These are phyloP conservation scores for Crotalaria pallida DNA, from an alignment of 306 rosid genomes.

Conservation along the genomic window DNA sequence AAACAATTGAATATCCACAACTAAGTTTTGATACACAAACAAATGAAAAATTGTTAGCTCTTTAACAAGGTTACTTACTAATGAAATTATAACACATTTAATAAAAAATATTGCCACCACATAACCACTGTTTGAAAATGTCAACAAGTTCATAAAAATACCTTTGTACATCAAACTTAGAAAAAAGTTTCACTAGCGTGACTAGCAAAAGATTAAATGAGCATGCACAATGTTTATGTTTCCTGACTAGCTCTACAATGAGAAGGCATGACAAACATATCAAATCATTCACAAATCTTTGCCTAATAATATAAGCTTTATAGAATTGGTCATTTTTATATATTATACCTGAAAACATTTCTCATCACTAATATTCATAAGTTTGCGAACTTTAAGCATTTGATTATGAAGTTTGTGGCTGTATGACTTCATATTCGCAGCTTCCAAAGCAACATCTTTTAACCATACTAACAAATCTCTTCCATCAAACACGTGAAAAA, in stretches of 20 bases:
- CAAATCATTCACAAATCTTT: background rate
- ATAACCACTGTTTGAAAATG: too few species aligned
- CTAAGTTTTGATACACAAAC: too few species aligned
- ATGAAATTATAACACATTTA: too few species aligned
- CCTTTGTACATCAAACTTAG: background rate
- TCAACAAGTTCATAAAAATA: too few species aligned
- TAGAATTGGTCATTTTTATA: background rate
- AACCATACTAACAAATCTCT: constrained; percentile 13
- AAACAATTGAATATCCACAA: too few species aligned
- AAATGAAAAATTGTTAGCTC: too few species aligned
- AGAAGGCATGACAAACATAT: background rate
- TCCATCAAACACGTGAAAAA: background rate
- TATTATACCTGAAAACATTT: constrained; percentile 21
- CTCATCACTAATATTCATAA: background rate
- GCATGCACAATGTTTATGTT: background rate
- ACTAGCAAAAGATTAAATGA: background rate
- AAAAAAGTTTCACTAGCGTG: background rate
- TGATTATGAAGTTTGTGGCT: background rate
- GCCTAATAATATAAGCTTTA: background rate
- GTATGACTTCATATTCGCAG: background rate
- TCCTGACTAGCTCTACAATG: too few species aligned
- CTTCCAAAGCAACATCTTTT: constrained; percentile 14
- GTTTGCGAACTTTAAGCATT: background rate
- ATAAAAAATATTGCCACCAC: too few species aligned
- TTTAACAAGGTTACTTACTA: too few species aligned